Evolutionary conservation across 768 basidiomycete species (phyloP).

Genomic region (Cystobasidiopsis lactophilus): DNA sequence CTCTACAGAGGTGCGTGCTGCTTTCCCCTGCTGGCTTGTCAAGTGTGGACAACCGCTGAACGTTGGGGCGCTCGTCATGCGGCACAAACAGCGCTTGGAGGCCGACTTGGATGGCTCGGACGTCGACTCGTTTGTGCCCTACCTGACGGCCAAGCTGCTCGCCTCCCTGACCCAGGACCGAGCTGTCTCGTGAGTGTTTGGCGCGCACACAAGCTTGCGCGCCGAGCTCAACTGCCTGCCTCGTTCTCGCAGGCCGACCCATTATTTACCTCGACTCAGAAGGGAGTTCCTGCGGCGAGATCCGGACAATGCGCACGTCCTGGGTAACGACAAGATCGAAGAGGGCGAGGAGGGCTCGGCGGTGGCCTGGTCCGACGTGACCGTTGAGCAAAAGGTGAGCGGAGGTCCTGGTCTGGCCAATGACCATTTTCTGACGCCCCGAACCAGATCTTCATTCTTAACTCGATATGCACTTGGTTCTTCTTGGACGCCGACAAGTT

Average conservation of each 20-base stretch:
- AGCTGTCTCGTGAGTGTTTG: not conserved
- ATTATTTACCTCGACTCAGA: not conserved
- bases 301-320: not conserved
- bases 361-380: constrained; percentile 6
- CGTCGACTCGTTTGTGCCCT: not conserved
- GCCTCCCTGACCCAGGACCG: not conserved
- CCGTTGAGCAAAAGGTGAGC: constrained; percentile 6
- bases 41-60: not conserved
- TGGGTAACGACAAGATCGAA: not conserved
- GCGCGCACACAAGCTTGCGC: not conserved
- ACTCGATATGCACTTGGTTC: constrained; percentile 61
- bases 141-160: not conserved
- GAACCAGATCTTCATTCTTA: constrained; percentile 43
- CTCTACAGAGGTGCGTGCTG: no score
- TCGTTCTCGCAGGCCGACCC: not conserved
- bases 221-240: not conserved
- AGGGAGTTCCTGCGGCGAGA: not conserved
- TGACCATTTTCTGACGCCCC: not conserved
- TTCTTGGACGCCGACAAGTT: constrained; percentile 55
- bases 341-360: not conserved
- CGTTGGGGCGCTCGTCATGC: not conserved
- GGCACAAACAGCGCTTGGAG: not conserved
- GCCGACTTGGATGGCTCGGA: not conserved
- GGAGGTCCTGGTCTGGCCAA: not conserved
- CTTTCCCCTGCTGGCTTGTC: no score